A percentile compares a stretch with the other conserved stretches of the same genome.
Evolutionary conservation across 306 rosid species (phyloP).

Genomic region (Arachis hypogaea): DNA sequence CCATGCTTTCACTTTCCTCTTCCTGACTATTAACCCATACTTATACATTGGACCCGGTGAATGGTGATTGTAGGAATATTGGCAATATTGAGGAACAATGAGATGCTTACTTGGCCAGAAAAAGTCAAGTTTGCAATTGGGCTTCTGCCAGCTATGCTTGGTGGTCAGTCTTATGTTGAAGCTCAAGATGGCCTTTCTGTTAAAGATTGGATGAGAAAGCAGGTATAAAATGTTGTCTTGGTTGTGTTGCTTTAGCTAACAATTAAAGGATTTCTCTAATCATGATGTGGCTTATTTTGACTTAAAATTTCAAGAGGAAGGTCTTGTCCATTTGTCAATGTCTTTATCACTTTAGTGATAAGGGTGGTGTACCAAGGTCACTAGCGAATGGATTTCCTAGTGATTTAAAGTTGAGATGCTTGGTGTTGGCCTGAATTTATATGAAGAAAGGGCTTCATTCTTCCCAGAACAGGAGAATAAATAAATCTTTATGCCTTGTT

Average conservation of each 20-base stretch:
- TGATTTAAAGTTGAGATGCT: background rate
- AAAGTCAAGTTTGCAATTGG: constrained; percentile 96
- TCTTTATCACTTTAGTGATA: constrained; percentile 4
- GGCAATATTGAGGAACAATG: constrained; percentile 95
- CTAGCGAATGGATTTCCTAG: background rate
- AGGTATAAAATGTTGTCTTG: constrained; percentile 52
- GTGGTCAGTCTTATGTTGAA: constrained; percentile 93
- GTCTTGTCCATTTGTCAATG: constrained; percentile 25
- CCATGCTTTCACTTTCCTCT: constrained; percentile 21
- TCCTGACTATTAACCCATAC: constrained; percentile 3
- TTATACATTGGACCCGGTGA: constrained; percentile 31
- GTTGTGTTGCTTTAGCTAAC: constrained; percentile 13
- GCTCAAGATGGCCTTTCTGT: constrained; percentile 90
- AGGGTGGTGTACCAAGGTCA: background rate
- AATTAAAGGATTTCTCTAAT: constrained; percentile 7
- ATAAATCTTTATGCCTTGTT: background rate
- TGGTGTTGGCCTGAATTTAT: background rate
- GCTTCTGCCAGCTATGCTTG: constrained; percentile 93
- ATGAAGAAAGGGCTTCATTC: background rate
- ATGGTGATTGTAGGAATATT: constrained; percentile 70
- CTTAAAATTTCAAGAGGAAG: constrained; percentile 12
- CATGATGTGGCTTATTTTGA: constrained; percentile 10
- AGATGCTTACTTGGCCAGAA: constrained; percentile 99
- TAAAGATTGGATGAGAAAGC: constrained; percentile 93
- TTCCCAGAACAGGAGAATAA: constrained; percentile 7